Evolutionary conservation across 2,329 filamentous ascomycete species (phyloP).

Genomic region (Cladophialophora exuberans): DNA sequence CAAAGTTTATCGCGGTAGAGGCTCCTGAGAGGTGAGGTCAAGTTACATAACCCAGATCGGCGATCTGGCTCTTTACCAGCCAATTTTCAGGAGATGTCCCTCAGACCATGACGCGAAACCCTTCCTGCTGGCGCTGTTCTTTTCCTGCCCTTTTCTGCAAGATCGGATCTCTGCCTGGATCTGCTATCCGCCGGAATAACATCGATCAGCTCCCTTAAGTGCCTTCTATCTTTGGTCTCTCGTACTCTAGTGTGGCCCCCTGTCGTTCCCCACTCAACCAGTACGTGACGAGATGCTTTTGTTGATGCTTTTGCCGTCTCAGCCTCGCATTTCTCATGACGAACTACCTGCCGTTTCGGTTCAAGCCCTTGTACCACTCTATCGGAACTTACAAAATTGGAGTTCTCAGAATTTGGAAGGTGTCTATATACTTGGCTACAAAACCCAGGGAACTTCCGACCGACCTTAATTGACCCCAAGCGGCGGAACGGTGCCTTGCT

Average conservation of each 20-base stretch:
- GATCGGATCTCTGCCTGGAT: constrained; percentile 20
- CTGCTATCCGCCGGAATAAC: constrained; percentile 12
- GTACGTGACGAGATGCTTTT: too few relatives aligned
- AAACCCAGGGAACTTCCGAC: neutral
- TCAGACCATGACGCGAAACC: neutral
- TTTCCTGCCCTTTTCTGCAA: constrained; percentile 1
- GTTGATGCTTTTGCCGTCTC: too few relatives aligned
- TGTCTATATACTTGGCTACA: too few relatives aligned
- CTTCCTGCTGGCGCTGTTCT: neutral
- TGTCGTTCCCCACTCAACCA: too few relatives aligned
- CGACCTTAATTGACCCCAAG: constrained; percentile 61
- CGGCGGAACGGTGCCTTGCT: constrained; percentile 82
- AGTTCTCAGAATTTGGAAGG: too few relatives aligned
- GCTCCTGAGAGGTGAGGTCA: neutral
- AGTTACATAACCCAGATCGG: neutral
- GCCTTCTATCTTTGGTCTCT: neutral
- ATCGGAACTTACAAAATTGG: too few relatives aligned
- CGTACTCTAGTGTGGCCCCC: neutral
- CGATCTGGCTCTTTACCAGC: neutral
- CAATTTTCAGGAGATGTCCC: neutral
- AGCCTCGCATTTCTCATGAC: too few relatives aligned
- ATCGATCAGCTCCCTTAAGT: neutral
- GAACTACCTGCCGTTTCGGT: neutral
- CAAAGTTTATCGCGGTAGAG: neutral
- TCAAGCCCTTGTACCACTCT: too few relatives aligned